Conservation (phyloP, 2,329 filamentous ascomycete genomes). For the Xylaria sp. region DNA sequence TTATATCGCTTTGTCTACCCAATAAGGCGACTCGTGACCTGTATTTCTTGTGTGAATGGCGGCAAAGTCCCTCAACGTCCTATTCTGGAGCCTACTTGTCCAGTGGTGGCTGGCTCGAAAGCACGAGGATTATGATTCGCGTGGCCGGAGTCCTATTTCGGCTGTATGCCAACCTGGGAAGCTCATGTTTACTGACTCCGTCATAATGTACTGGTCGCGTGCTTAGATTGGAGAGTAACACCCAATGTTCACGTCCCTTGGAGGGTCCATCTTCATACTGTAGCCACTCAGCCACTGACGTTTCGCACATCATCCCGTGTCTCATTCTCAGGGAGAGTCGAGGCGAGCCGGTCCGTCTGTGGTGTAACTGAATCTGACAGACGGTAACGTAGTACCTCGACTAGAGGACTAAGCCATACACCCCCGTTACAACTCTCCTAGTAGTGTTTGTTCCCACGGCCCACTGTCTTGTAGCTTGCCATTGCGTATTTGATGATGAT, state of each 20-base stretch:
- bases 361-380: constrained; percentile 5
- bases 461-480: constrained; percentile 4
- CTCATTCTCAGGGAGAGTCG: background rate
- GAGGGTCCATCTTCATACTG: constrained; percentile 23
- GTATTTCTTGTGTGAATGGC: constrained; percentile 10
- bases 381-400: background rate
- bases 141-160: constrained; percentile 13
- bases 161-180: constrained; percentile 4
- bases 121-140: constrained; percentile 15
- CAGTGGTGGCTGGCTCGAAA: constrained; percentile 23
- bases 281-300: constrained; percentile 24
- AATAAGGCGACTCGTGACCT: constrained; percentile 7
- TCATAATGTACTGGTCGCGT: constrained; percentile 1
- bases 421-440: constrained; percentile 8
- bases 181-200: background rate
- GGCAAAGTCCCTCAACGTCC: background rate
- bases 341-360: constrained; percentile 12
- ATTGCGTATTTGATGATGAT: constrained; percentile 4
- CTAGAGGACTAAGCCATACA: background rate
- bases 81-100: constrained; percentile 11
- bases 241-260: constrained; percentile 12
- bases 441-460: constrained; percentile 11
- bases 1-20: constrained; percentile 1
- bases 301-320: constrained; percentile 5
- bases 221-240: constrained; percentile 18